These are phyloP conservation scores for Apiotrichum gamsii DNA, from an alignment of 1,284 basidiomycete genomes.

Conservation along the genomic window DNA sequence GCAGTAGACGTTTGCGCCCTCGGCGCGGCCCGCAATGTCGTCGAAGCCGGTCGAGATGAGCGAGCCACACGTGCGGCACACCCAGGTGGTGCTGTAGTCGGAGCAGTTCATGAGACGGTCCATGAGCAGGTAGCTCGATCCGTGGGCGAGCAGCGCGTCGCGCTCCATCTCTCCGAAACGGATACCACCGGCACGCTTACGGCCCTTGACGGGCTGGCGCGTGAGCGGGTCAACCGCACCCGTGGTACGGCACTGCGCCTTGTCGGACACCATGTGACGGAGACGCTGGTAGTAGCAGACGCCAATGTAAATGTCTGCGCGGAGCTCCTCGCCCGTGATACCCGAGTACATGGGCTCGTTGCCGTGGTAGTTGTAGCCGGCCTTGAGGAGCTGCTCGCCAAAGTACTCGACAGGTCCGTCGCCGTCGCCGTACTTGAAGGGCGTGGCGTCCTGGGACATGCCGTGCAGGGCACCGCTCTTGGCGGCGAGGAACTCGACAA, in stretches of 20 bases:
- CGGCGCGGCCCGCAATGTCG: conserved; percentile 57
- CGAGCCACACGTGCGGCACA: conserved; percentile 91
- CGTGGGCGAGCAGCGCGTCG: conserved; percentile 96
- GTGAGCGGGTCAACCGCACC: conserved; percentile 95
- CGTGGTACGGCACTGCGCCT: conserved; percentile 98
- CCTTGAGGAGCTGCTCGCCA: conserved; percentile 84
- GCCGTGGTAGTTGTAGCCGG: conserved; percentile 98
- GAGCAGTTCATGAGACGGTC: conserved; percentile 99
- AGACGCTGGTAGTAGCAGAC: conserved; percentile 98
- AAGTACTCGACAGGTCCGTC: conserved; percentile 97
- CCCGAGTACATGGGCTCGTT: conserved; percentile 99
- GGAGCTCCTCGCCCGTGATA: conserved; percentile 96
- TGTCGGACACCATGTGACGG: conserved; percentile 99
- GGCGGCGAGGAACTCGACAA: conserved; percentile 97
- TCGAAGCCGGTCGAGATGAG: conserved; percentile 94
- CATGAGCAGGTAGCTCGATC: conserved; percentile 77
- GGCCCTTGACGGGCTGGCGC: conserved; percentile 95
- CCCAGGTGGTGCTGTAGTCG: conserved; percentile 98
- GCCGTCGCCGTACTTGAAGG: conserved; percentile 89
- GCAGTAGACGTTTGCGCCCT: conserved; percentile 71
- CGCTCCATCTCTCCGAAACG: conserved; percentile 99
- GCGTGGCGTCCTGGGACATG: conserved; percentile 94
- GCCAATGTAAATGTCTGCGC: conserved; percentile 96
- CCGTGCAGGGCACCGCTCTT: conserved; percentile 99
- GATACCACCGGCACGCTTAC: conserved; percentile 97